A percentile compares a stretch with the other conserved stretches of the same genome.
Evolutionary conservation across 495 filamentous ascomycete species (phyloP).

Genomic region (Aspergillus incahuasiensis): DNA sequence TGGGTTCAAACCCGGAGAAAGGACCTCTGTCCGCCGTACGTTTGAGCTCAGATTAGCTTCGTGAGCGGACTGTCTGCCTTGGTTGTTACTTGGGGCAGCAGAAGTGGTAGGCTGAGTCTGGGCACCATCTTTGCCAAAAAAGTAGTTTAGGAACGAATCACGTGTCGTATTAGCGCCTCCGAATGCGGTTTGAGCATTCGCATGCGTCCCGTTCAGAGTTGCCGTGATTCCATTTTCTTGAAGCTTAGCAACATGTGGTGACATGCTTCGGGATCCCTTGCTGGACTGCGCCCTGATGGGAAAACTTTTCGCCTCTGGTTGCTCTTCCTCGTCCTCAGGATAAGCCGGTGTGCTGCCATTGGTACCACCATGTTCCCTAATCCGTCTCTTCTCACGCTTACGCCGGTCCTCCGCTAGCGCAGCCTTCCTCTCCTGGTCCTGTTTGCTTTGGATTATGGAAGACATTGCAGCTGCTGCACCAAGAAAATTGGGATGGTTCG

Average conservation of each 20-base stretch:
- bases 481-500: slow-evolving; percentile 98
- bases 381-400: slow-evolving; percentile 72
- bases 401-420: slow-evolving; percentile 75
- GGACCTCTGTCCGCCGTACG: slow-evolving; percentile 67
- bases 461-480: slow-evolving; percentile 98
- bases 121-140: slow-evolving; percentile 89
- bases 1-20: slow-evolving; percentile 33
- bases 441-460: slow-evolving; percentile 86
- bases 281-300: slow-evolving; percentile 54
- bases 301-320: slow-evolving; percentile 45
- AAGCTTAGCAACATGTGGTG: slow-evolving; percentile 66
- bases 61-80: slow-evolving; percentile 61
- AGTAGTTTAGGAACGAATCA: slow-evolving; percentile 96
- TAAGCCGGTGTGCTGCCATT: slow-evolving; percentile 71
- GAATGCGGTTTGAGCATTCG: slow-evolving; percentile 59
- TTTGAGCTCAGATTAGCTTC: slow-evolving; percentile 83
- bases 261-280: slow-evolving; percentile 70
- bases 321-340: slow-evolving; percentile 68
- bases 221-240: slow-evolving; percentile 57
- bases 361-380: slow-evolving; percentile 69
- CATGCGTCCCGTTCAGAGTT: slow-evolving; percentile 62
- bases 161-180: slow-evolving; percentile 51
- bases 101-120: slow-evolving; percentile 40
- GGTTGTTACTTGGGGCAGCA: slow-evolving; percentile 33
- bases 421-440: slow-evolving; percentile 84